Conservation (phyloP, 108 stramenopile species). For the Cyclostephanos tholiformis region DNA sequence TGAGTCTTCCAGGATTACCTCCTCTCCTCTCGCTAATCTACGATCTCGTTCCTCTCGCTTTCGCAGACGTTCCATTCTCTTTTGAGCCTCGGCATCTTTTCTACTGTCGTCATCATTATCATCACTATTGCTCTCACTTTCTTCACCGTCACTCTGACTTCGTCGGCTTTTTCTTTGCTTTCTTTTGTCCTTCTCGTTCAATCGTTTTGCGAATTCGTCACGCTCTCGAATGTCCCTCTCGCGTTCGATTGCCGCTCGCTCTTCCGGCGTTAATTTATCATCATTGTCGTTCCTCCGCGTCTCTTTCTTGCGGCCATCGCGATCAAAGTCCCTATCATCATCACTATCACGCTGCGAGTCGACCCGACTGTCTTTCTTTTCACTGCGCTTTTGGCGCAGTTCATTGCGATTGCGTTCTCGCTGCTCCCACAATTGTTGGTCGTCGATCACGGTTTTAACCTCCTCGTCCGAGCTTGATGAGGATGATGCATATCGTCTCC, state of each 20-base stretch:
- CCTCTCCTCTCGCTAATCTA: conserved; percentile 86
- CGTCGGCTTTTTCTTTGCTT: conserved; percentile 61
- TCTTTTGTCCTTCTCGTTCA: conserved; percentile 80
- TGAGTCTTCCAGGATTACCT: conserved; percentile 64
- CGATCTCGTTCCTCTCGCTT: conserved; percentile 68
- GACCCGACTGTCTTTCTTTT: not conserved
- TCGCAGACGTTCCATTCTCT: conserved; percentile 39
- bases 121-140: conserved; percentile 34
- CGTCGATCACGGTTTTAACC: conserved; percentile 11
- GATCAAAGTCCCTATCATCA: conserved; percentile 15
- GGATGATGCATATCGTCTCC: conserved; percentile 33
- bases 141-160: conserved; percentile 29
- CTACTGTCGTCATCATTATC: conserved; percentile 20
- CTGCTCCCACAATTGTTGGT: conserved; percentile 34
- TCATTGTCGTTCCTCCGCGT: not conserved
- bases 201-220: conserved; percentile 91
- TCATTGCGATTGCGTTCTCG: conserved; percentile 34
- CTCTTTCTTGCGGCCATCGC: conserved; percentile 27
- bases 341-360: not conserved
- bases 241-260: conserved; percentile 75
- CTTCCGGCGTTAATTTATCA: conserved; percentile 56
- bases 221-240: conserved; percentile 88
- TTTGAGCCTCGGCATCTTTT: conserved; percentile 28
- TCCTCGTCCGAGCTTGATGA: conserved; percentile 24
- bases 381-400: conserved; percentile 22